phyloP scores from a whole-genome alignment of 2,329 filamentous ascomycete genomes.

The Fusarium dimerum region DNA sequence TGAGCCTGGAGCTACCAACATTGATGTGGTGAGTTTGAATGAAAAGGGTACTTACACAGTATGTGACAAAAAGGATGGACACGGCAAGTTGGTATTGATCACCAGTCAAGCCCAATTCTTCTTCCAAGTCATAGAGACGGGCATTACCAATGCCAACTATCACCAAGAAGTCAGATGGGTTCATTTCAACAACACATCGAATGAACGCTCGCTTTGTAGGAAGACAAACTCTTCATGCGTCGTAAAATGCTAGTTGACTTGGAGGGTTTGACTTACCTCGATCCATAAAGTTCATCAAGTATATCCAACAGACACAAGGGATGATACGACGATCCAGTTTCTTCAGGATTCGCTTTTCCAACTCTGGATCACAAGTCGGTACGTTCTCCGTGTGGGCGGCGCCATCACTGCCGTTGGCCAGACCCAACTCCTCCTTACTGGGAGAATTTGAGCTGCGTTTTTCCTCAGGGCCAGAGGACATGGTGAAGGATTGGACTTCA shows the following conservation, averaged over 20 bases:
- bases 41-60: neutral
- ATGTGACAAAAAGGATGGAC: conserved; percentile 5
- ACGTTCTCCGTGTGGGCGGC: neutral
- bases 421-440: conserved; percentile 3
- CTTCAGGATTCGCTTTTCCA: conserved; percentile 2
- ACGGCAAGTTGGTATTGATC: conserved; percentile 4
- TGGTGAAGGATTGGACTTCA: neutral
- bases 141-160: conserved; percentile 8
- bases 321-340: conserved; percentile 5
- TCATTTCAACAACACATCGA: too few relatives aligned
- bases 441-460: neutral
- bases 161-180: neutral
- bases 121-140: conserved; percentile 2
- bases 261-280: neutral
- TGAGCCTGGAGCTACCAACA: too few relatives aligned
- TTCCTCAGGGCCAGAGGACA: neutral
- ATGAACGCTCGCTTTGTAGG: too few relatives aligned
- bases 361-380: neutral
- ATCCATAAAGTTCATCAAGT: conserved; percentile 7
- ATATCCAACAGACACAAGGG: conserved; percentile 7
- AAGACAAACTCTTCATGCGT: too few relatives aligned
- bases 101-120: conserved; percentile 1
- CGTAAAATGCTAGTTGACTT: neutral
- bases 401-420: conserved; percentile 1
- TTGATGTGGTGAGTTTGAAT: too few relatives aligned